These are phyloP conservation scores for Pugionium dolabratum DNA, from an alignment of 345 rosid genomes.

Conservation along the genomic window DNA sequence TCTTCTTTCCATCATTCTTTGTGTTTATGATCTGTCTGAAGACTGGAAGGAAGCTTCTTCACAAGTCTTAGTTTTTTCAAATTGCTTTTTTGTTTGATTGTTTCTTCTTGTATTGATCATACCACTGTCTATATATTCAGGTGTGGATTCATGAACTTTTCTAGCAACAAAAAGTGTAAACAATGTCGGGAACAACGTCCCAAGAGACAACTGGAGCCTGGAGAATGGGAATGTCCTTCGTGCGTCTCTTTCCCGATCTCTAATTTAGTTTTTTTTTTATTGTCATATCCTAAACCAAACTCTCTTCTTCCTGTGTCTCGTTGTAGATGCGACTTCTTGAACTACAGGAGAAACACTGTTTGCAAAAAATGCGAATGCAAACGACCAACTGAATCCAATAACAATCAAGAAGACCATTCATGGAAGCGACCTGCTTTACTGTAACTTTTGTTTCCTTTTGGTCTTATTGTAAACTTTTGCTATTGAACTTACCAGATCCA, in stretches of 20 bases:
- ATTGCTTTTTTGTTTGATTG: not conserved
- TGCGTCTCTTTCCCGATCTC: conserved; percentile 43
- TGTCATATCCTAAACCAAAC: conserved; percentile 1
- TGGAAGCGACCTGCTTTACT: conserved; percentile 37
- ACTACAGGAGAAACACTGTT: conserved; percentile 58
- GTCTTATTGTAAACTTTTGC: conserved; percentile 23
- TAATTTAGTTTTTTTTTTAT: not conserved
- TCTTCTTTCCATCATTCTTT: not conserved
- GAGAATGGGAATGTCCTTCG: conserved; percentile 98
- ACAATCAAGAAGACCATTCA: conserved; percentile 39
- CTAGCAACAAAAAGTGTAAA: conserved; percentile 69
- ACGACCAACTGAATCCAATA: conserved; percentile 41
- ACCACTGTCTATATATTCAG: conserved; percentile 44
- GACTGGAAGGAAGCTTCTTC: not conserved
- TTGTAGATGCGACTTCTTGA: conserved; percentile 75
- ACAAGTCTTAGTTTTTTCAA: not conserved
- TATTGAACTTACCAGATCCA: conserved; percentile 3
- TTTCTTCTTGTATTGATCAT: conserved; percentile 12
- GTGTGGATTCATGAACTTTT: conserved; percentile 93
- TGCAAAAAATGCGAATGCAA: conserved; percentile 63
- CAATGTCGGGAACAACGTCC: conserved; percentile 64
- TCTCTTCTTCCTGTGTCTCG: conserved; percentile 2
- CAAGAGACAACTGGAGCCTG: conserved; percentile 58
- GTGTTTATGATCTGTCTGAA: not conserved
- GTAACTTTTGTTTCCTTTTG: conserved; percentile 12